Evolutionary conservation across 352 stramenopile species (phyloP), one percentile per base, ranked within the genome.

Genomic region (Globisporangium heterothallicum): DNA sequence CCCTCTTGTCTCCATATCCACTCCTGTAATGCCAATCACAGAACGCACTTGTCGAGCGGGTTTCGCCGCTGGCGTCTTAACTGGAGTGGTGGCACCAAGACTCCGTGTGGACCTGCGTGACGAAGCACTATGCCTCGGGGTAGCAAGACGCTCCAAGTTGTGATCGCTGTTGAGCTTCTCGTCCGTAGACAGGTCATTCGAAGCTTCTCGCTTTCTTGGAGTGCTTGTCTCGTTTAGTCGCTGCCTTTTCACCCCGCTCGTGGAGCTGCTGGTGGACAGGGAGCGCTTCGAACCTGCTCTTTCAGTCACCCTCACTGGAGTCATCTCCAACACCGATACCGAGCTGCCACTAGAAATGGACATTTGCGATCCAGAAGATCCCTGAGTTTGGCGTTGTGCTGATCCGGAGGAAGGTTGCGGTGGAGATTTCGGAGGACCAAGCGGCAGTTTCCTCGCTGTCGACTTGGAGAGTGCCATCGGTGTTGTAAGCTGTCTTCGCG

Each of bases 21-120:
- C 78, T 19, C 78, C 80, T 0, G 78, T 93, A 49, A 93, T 91
- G 19, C 74, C 72, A 43, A 93, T 88, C 6, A 93, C 65, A 21
- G 71, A 72, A n/a, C 76, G 76, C 30, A 56, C 29, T 24, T 65
- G 74, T 42, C 66, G 54, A 18, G 56, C 59, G 3, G 68, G 56
- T 70, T 60, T 41, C 25, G 22, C 32, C 3, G 13, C n/a, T 14
- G 44, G 44, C 3, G 44, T 51, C 44, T 58, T 41, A 16, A 43
- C 18, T 41, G 52, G 52, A 1, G 52, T 58, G 29, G 29, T 53
- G 7, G 43, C 49, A 10, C 45, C 44, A 30, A 49, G 32, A n/a
- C 49, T 59, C 41, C 10, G 38, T 18, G 46, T 38, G 56, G 48
- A 51, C 52, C 25, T 21, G 22, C 25, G 59, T 22, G 53, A 60